These are phyloP conservation scores for Trypethelium eluteriae DNA, from an alignment of 495 filamentous ascomycete genomes.

Conservation along the genomic window DNA sequence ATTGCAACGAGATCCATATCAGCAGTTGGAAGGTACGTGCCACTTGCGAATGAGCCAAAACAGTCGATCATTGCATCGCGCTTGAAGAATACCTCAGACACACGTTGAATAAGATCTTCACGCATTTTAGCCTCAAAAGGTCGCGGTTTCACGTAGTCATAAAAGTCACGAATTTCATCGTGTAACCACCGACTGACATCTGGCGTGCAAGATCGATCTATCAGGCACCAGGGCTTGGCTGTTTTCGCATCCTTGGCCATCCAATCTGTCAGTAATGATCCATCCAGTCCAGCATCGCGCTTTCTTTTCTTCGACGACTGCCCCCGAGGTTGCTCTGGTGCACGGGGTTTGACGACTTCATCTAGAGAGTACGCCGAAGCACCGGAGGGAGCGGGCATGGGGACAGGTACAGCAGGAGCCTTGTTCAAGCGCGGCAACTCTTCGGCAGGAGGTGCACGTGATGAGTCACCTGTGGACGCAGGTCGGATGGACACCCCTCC, in stretches of 20 bases:
- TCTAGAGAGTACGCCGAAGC: conserved; percentile 7
- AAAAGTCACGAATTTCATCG: conserved; percentile 83
- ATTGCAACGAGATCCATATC: conserved; percentile 92
- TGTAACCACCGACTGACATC: conserved; percentile 56
- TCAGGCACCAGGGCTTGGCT: conserved; percentile 53
- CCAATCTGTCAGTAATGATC: conserved; percentile 44
- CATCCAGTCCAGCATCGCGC: conserved; percentile 35
- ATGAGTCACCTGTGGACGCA: not conserved
- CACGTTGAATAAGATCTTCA: conserved; percentile 58
- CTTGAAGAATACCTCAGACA: conserved; percentile 46
- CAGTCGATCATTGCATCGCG: conserved; percentile 53
- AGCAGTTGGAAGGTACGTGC: conserved; percentile 79
- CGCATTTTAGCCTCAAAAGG: conserved; percentile 69
- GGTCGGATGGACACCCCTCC: conserved; percentile 16
- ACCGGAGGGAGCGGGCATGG: not conserved
- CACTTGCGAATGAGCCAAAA: conserved; percentile 89
- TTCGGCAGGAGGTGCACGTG: not conserved
- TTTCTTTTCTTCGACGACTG: conserved; percentile 52
- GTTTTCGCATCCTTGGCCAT: conserved; percentile 36
- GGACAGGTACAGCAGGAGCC: not conserved
- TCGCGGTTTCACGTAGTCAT: conserved; percentile 69
- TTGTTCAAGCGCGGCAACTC: not conserved
- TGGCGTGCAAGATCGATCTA: conserved; percentile 43
- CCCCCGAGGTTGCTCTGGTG: not conserved
- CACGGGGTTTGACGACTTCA: not conserved